Conservation (phyloP, 257 asterid species). For the Datura wrightii region DNA sequence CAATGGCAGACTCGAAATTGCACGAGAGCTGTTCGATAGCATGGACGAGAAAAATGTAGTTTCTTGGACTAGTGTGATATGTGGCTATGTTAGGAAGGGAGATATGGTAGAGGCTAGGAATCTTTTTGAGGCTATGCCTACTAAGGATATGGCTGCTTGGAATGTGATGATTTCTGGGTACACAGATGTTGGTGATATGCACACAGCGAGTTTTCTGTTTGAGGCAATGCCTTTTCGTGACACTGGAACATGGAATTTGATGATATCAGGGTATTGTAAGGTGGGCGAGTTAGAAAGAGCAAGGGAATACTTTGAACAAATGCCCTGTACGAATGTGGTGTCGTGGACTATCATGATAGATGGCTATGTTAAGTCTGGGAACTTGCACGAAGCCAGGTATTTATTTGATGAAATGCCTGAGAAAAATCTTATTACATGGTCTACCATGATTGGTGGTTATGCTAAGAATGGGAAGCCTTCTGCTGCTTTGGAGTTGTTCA, state of each 20-base stretch:
- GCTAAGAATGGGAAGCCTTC: slow-evolving; percentile 30
- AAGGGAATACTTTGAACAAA: slow-evolving; percentile 29
- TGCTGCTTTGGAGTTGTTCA: slow-evolving; percentile 27
- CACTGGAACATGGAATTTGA: slow-evolving; percentile 17
- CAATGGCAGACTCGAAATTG: slow-evolving; percentile 26
- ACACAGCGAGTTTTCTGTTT: slow-evolving; percentile 6
- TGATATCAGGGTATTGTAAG: slow-evolving; percentile 34
- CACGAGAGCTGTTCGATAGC: slow-evolving; percentile 28
- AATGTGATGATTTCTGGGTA: slow-evolving; percentile 30
- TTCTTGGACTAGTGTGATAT: slow-evolving; percentile 36
- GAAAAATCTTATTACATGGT: slow-evolving; percentile 32
- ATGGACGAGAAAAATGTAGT: slow-evolving; percentile 27
- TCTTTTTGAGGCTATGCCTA: slow-evolving; percentile 25
- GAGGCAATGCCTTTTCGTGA: slow-evolving; percentile 26
- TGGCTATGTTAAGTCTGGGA: slow-evolving; percentile 32
- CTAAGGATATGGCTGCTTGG: slow-evolving; percentile 29
- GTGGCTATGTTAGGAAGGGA: slow-evolving; percentile 30
- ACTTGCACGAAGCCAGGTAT: background rate
- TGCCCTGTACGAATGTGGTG: slow-evolving; percentile 31
- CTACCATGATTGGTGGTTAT: slow-evolving; percentile 13
- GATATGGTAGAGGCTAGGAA: slow-evolving; percentile 30
- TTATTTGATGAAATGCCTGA: slow-evolving; percentile 32
- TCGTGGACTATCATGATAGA: slow-evolving; percentile 40
- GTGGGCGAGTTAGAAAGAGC: slow-evolving; percentile 24
- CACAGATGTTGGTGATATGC: slow-evolving; percentile 19